These are phyloP conservation scores for Ophiostoma himal-ulmi DNA, from an alignment of 2,329 filamentous ascomycete genomes.

Conservation along the genomic window DNA sequence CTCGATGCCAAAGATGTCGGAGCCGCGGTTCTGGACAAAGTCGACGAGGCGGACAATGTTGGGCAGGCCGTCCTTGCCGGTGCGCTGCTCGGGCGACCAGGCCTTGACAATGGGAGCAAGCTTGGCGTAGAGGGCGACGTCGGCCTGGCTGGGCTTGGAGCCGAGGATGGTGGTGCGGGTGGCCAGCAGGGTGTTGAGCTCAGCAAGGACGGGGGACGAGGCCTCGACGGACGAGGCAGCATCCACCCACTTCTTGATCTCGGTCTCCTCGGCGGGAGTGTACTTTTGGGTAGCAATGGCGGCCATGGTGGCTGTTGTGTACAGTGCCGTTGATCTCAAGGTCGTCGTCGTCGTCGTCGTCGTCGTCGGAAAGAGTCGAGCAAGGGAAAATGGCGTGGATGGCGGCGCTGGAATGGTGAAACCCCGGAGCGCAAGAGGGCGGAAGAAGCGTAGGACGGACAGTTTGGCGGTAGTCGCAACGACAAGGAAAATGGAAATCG, in stretches of 20 bases:
- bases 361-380: conserved; percentile 24
- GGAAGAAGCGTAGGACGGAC: conserved; percentile 40
- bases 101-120: conserved; percentile 68
- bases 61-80: conserved; percentile 81
- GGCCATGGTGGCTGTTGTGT: conserved; percentile 44
- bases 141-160: conserved; percentile 80
- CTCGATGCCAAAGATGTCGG: conserved; percentile 63
- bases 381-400: background rate
- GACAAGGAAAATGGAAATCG: background rate
- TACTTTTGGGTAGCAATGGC: conserved; percentile 62
- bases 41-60: conserved; percentile 88
- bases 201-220: conserved; percentile 53
- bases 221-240: conserved; percentile 65
- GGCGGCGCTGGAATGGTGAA: conserved; percentile 25
- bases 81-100: conserved; percentile 82
- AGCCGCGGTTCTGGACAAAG: conserved; percentile 83
- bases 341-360: conserved; percentile 44
- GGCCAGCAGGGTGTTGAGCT: conserved; percentile 80
- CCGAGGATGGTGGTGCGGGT: conserved; percentile 85
- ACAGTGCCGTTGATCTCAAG: conserved; percentile 23
- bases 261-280: conserved; percentile 71
- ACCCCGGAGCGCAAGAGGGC: conserved; percentile 35
- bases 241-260: conserved; percentile 84
- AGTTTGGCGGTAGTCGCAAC: conserved; percentile 34
- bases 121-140: conserved; percentile 74